These are phyloP conservation scores for Massariosphaeria phaeospora DNA, from an alignment of 495 filamentous ascomycete genomes.

Conservation along the genomic window DNA sequence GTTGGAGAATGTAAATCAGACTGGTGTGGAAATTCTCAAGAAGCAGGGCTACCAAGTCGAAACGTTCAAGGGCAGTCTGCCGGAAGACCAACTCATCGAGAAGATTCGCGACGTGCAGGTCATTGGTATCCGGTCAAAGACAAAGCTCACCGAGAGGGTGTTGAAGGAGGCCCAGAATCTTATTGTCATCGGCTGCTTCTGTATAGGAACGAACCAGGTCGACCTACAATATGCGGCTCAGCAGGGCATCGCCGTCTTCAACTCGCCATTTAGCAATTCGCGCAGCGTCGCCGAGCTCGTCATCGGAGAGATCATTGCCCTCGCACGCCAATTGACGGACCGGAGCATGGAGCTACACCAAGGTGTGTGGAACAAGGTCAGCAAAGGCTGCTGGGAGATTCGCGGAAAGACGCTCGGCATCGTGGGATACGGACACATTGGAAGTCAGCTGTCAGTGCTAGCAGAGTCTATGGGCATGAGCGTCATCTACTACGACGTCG, in stretches of 20 bases:
- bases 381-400: conserved; percentile 93
- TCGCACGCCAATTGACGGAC: conserved; percentile 89
- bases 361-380: conserved; percentile 98
- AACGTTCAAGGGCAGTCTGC: conserved; percentile 76
- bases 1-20: conserved; percentile 92
- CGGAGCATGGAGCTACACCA: conserved; percentile 90
- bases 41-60: conserved; percentile 96
- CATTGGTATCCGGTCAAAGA: conserved; percentile 97
- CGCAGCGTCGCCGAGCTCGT: conserved; percentile 94
- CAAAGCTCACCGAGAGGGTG: conserved; percentile 81
- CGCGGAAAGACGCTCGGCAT: conserved; percentile 96
- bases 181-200: conserved; percentile 96
- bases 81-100: conserved; percentile 90
- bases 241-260: conserved; percentile 96
- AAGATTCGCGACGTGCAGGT: conserved; percentile 98
- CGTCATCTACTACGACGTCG: conserved; percentile 91
- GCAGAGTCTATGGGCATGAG: conserved; percentile 97
- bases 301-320: conserved; percentile 84
- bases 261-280: conserved; percentile 97
- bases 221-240: conserved; percentile 86
- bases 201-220: conserved; percentile 98
- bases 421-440: conserved; percentile 96
- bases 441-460: conserved; percentile 90
- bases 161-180: conserved; percentile 86
- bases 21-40: conserved; percentile 73